phyloP scores from a whole-genome alignment of 2,329 filamentous ascomycete genomes.

The Fusarium abutilonis region DNA sequence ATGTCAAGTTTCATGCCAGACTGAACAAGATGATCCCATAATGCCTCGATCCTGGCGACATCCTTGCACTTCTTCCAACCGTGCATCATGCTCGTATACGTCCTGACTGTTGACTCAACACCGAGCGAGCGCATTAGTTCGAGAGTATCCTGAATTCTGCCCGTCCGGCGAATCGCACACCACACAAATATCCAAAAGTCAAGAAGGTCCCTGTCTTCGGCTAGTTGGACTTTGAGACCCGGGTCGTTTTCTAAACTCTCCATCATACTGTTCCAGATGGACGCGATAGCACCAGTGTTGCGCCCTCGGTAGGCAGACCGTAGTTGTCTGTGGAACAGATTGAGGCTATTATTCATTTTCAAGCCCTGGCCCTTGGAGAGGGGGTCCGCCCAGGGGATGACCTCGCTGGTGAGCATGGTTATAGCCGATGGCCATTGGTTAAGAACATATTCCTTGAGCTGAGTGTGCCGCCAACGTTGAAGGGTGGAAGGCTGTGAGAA shows the following conservation, averaged over 20 bases:
- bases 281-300: slow-evolving; percentile 45
- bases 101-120: slow-evolving; percentile 67
- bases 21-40: slow-evolving; percentile 72
- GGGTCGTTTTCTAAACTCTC: slow-evolving; percentile 40
- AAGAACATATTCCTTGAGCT: slow-evolving; percentile 43
- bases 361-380: slow-evolving; percentile 10
- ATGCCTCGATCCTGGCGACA: slow-evolving; percentile 65
- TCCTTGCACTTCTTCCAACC: slow-evolving; percentile 73
- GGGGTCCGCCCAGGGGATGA: slow-evolving; percentile 37
- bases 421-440: slow-evolving; percentile 45
- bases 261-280: slow-evolving; percentile 50
- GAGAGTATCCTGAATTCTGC: slow-evolving; percentile 51
- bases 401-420: slow-evolving; percentile 39
- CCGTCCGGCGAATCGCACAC: slow-evolving; percentile 49
- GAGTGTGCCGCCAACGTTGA: slow-evolving; percentile 28
- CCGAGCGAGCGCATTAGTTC: slow-evolving; percentile 58
- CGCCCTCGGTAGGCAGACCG: slow-evolving; percentile 46
- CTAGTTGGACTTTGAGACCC: slow-evolving; percentile 44
- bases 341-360: slow-evolving; percentile 4
- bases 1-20: slow-evolving; percentile 70
- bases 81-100: slow-evolving; percentile 78
- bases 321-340: slow-evolving; percentile 46
- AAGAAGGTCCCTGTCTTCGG: slow-evolving; percentile 49
- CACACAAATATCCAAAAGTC: slow-evolving; percentile 55
- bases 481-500: slow-evolving; percentile 34